Conservation (phyloP, 306 rosid genomes). For the Crotalaria pallida region DNA sequence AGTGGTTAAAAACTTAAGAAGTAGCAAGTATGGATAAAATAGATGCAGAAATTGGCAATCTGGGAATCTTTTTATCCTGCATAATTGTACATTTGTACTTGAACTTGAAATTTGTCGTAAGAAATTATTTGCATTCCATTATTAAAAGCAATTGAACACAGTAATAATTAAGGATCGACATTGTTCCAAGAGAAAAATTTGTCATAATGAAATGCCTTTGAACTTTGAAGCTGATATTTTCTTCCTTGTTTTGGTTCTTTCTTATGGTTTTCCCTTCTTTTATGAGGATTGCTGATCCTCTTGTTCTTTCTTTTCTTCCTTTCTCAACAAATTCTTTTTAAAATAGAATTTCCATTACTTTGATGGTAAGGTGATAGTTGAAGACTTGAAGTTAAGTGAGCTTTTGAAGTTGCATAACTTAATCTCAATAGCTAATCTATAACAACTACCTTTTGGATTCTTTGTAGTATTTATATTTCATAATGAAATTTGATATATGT, state of each 20-base stretch:
- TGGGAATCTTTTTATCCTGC: not conserved
- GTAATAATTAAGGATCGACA: not conserved
- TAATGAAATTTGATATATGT: not conserved
- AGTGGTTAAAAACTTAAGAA: not conserved
- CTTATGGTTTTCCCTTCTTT: not conserved
- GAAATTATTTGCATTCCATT: not conserved
- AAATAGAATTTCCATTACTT: not conserved
- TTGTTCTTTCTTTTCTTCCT: not conserved
- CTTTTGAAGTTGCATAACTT: not conserved
- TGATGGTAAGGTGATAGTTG: not conserved
- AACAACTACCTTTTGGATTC: not conserved
- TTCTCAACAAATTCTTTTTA: not conserved
- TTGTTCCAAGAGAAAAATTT: not conserved
- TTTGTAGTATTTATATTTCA: not conserved
- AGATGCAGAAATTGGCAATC: not conserved
- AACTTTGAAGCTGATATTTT: not conserved
- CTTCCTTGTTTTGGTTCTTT: not conserved
- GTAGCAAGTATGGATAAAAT: not conserved
- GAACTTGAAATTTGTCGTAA: not conserved
- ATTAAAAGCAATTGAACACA: not conserved
- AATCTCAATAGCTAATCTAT: not conserved
- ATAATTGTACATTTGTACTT: not conserved
- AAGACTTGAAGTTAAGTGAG: not conserved
- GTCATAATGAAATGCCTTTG: not conserved
- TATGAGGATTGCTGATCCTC: not conserved